Evolutionary conservation across 23 red algal genomes (phyloP).

Genomic region (Porphyridium purpureum): DNA sequence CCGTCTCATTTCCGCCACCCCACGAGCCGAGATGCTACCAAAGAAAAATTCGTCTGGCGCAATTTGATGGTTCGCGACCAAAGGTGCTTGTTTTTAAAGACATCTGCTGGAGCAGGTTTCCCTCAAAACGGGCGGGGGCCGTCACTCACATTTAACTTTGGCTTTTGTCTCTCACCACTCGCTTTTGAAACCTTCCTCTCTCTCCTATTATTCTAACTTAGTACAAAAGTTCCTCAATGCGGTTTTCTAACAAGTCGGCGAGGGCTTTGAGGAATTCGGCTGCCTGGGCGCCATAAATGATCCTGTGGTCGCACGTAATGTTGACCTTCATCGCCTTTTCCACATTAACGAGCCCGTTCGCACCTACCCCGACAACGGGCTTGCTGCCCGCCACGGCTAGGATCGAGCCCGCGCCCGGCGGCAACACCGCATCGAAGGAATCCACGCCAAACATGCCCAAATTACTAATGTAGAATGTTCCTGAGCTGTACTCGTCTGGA

Average conservation of each 20-base stretch:
- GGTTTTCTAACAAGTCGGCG: conserved; percentile 57
- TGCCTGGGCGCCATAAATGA: conserved; percentile 86
- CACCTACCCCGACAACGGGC: conserved; percentile 59
- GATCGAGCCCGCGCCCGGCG: conserved; percentile 65
- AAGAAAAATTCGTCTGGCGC: too few species aligned
- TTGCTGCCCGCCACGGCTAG: conserved; percentile 66
- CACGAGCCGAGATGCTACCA: too few species aligned
- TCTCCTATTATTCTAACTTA: too few species aligned
- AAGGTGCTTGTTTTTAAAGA: too few species aligned
- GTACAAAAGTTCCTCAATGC: conserved; percentile 33
- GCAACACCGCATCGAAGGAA: conserved; percentile 85
- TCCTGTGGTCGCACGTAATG: conserved; percentile 84
- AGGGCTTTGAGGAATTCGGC: conserved; percentile 83
- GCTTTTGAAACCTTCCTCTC: too few species aligned
- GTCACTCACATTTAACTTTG: too few species aligned
- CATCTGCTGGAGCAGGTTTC: too few species aligned
- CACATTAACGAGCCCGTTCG: conserved; percentile 74
- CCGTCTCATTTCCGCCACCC: too few species aligned
- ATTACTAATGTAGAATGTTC: conserved; percentile 85
- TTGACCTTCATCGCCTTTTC: conserved; percentile 86
- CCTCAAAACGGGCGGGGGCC: too few species aligned
- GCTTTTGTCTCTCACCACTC: too few species aligned
- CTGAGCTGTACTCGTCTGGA: conserved; percentile 64
- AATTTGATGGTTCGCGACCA: too few species aligned
- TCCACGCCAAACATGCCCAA: conserved; percentile 96